phyloP scores from a whole-genome alignment of 257 asterid species.

The Solanum appendiculatum region DNA sequence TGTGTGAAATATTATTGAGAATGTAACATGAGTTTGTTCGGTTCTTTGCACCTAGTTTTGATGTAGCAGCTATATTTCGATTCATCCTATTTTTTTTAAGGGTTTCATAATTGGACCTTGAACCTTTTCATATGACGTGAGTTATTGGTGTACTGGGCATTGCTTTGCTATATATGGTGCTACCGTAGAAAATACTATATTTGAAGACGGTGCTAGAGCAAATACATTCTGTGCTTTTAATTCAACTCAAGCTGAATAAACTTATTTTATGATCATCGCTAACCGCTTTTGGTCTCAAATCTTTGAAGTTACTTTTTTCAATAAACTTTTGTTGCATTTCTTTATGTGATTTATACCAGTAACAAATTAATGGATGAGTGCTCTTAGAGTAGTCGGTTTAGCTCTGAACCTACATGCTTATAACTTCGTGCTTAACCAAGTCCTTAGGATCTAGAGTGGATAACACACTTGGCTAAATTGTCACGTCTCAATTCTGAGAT shows the following conservation, averaged over 20 bases:
- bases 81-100: neutral
- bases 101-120: neutral
- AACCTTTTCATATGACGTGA: too few species aligned
- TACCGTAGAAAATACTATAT: neutral
- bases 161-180: neutral
- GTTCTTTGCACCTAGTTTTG: neutral
- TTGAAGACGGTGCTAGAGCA: neutral
- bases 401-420: neutral
- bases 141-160: neutral
- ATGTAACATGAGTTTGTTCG: neutral
- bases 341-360: neutral
- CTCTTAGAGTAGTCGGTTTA: neutral
- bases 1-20: neutral
- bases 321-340: too few species aligned
- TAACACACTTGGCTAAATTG: neutral
- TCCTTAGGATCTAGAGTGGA: neutral
- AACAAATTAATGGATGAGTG: neutral
- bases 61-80: neutral
- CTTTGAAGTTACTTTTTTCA: too few species aligned
- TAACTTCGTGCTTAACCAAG: neutral
- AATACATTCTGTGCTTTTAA: neutral
- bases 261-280: neutral
- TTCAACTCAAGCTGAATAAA: neutral
- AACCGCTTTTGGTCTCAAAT: neutral
- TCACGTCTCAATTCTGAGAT: neutral